These are phyloP conservation scores for Tetracentron sinense DNA, from an alignment of 164 flowering plant genomes.

Conservation along the genomic window DNA sequence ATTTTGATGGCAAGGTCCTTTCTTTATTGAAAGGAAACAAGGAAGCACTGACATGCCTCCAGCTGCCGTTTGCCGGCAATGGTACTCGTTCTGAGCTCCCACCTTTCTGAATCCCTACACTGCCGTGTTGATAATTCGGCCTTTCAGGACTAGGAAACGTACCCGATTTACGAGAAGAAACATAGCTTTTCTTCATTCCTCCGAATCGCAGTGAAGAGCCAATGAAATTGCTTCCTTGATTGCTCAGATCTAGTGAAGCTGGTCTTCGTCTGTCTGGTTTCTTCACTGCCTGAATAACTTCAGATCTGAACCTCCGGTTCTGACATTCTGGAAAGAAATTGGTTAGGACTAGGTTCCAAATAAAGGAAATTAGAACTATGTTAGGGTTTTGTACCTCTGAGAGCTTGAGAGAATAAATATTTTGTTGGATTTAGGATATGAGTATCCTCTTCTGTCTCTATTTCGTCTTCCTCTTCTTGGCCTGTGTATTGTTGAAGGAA, in stretches of 20 bases:
- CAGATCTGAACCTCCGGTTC: slow-evolving; percentile 59
- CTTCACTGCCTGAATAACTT: slow-evolving; percentile 26
- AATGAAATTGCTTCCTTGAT: slow-evolving; percentile 22
- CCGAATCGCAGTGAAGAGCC: slow-evolving; percentile 56
- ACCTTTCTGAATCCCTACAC: slow-evolving; percentile 64
- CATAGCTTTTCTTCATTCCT: slow-evolving; percentile 48
- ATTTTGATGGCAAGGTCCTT: slow-evolving; percentile 87
- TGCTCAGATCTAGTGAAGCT: slow-evolving; percentile 71
- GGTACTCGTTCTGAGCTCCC: slow-evolving; percentile 95
- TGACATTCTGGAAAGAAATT: slow-evolving; percentile 51
- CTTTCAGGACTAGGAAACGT: slow-evolving; percentile 80
- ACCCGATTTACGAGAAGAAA: slow-evolving; percentile 35
- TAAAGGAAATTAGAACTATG: background rate
- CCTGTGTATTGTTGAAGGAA: slow-evolving; percentile 23
- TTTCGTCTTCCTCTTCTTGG: slow-evolving; percentile 29
- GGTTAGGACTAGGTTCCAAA: background rate
- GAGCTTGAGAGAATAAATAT: slow-evolving; percentile 68
- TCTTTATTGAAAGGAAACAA: slow-evolving; percentile 63
- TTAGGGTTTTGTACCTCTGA: slow-evolving; percentile 52
- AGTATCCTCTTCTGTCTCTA: slow-evolving; percentile 38
- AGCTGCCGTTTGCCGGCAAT: slow-evolving; percentile 31
- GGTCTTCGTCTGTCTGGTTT: slow-evolving; percentile 53
- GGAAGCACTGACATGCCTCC: slow-evolving; percentile 36
- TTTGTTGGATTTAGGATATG: slow-evolving; percentile 46
- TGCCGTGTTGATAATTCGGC: slow-evolving; percentile 46